A percentile compares a stretch with the other conserved stretches of the same genome.
Evolutionary conservation across 352 stramenopile genomes (phyloP).

Genomic region (Pythium brachiatum): DNA sequence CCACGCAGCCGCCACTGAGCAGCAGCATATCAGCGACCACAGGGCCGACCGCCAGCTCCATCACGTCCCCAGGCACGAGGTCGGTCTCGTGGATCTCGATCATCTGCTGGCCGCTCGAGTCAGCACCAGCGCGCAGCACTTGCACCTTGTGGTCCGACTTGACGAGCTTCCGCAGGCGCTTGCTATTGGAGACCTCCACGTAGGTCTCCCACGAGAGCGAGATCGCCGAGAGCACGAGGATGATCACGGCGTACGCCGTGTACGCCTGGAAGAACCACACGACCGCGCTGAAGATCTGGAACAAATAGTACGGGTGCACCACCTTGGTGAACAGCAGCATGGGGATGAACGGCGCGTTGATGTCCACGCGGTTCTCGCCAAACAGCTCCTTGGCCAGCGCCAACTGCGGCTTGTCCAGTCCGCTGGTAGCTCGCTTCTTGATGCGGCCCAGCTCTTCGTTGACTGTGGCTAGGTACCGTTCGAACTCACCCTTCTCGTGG

Average conservation of each 20-base stretch:
- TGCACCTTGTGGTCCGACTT: conserved; percentile 33
- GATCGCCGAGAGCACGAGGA: conserved; percentile 36
- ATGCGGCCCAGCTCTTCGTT: conserved; percentile 29
- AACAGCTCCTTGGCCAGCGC: conserved; percentile 35
- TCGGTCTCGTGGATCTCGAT: conserved; percentile 32
- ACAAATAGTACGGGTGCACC: conserved; percentile 62
- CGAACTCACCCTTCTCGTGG: conserved; percentile 43
- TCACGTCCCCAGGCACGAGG: conserved; percentile 50
- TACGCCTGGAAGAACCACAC: conserved; percentile 53
- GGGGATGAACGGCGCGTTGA: conserved; percentile 31
- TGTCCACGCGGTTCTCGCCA: conserved; percentile 42
- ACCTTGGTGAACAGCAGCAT: conserved; percentile 53
- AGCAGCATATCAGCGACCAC: conserved; percentile 45
- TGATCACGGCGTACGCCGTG: conserved; percentile 39
- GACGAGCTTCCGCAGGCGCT: conserved; percentile 39
- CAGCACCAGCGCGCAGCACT: conserved; percentile 29
- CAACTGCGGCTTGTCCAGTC: conserved; percentile 19
- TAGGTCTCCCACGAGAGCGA: conserved; percentile 56
- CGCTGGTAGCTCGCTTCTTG: conserved; percentile 23
- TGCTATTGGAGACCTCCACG: conserved; percentile 42
- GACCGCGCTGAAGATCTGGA: conserved; percentile 50
- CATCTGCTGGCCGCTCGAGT: conserved; percentile 2
- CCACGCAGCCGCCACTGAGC: conserved; percentile 36
- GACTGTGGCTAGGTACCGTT: conserved; percentile 45
- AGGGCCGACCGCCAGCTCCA: conserved; percentile 28